Conservation (phyloP, 2,329 filamentous ascomycete species). For the Sphaerulina vaccinii region DNA sequence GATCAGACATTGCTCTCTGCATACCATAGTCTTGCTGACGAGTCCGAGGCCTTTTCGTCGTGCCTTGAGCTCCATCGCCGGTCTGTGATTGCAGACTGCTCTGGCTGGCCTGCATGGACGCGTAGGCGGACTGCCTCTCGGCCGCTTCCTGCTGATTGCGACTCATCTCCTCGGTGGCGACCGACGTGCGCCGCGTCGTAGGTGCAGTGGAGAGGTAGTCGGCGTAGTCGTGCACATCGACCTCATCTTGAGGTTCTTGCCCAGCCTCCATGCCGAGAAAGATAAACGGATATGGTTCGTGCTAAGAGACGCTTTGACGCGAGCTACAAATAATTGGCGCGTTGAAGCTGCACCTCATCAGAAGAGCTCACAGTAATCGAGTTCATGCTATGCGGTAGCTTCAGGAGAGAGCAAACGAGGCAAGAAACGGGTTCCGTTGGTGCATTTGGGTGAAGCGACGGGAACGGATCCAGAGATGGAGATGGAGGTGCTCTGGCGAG, state of each 20-base stretch:
- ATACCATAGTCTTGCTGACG: conserved; percentile 34
- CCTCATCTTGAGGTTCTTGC: conserved; percentile 5
- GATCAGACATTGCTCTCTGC: background rate
- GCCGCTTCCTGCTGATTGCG: conserved; percentile 16
- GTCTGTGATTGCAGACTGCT: conserved; percentile 26
- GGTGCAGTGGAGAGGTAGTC: conserved; percentile 19
- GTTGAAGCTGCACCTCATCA: conserved; percentile 2
- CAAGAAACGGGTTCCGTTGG: background rate
- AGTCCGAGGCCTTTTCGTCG: conserved; percentile 25
- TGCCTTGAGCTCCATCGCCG: conserved; percentile 13
- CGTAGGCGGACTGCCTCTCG: conserved; percentile 20
- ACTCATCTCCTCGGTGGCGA: conserved; percentile 25
- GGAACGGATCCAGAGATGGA: background rate
- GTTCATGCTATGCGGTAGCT: background rate
- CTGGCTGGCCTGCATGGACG: conserved; percentile 31
- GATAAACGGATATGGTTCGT: background rate
- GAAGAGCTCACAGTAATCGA: background rate
- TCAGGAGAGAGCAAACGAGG: background rate
- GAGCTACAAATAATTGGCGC: background rate
- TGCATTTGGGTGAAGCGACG: background rate
- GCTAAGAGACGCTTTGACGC: background rate
- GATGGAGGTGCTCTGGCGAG: conserved; percentile 1
- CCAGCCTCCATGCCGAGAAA: conserved; percentile 4
- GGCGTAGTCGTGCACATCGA: conserved; percentile 24
- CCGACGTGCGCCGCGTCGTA: conserved; percentile 28